Percentiles rank a stretch among this genome's conserved stretches.
Evolutionary conservation across 495 filamentous ascomycete species (phyloP).

Genomic region (Ramalina intermedia): DNA sequence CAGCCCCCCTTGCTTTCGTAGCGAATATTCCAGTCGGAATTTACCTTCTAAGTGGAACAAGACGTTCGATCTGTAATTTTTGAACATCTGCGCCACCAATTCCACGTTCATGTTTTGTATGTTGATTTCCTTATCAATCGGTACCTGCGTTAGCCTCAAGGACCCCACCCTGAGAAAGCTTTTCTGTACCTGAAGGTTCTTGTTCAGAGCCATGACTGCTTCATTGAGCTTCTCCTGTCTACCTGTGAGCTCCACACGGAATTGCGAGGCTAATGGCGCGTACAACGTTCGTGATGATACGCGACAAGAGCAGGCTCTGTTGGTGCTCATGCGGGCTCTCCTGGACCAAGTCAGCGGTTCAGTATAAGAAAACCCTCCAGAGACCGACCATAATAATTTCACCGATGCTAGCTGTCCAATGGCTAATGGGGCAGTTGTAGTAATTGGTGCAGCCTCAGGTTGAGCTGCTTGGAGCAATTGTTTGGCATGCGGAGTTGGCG

Average conservation of each 20-base stretch:
- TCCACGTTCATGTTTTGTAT: slow-evolving; percentile 97
- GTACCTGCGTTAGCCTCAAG: slow-evolving; percentile 9
- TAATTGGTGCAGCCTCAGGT: background rate
- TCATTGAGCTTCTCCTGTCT: slow-evolving; percentile 93
- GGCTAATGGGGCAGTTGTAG: background rate
- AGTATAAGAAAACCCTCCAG: background rate
- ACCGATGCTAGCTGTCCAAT: no score
- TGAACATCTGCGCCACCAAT: slow-evolving; percentile 97
- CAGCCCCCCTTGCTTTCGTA: background rate
- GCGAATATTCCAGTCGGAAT: background rate
- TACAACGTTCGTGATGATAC: slow-evolving; percentile 96
- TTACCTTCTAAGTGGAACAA: slow-evolving; percentile 93
- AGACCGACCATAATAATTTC: no score
- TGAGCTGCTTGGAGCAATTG: no score
- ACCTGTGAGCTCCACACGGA: background rate
- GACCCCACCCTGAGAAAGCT: background rate
- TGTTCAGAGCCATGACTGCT: slow-evolving; percentile 81
- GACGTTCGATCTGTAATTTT: slow-evolving; percentile 97
- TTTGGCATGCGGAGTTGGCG: no score
- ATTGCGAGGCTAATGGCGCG: slow-evolving; percentile 18
- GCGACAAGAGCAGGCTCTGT: slow-evolving; percentile 79
- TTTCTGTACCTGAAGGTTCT: slow-evolving; percentile 58
- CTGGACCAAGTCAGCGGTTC: slow-evolving; percentile 27
- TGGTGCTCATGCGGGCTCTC: slow-evolving; percentile 97
- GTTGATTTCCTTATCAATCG: slow-evolving; percentile 69